These are phyloP conservation scores for Globisporangium sylvaticum DNA, from an alignment of 352 stramenopile genomes.

Conservation along the genomic window DNA sequence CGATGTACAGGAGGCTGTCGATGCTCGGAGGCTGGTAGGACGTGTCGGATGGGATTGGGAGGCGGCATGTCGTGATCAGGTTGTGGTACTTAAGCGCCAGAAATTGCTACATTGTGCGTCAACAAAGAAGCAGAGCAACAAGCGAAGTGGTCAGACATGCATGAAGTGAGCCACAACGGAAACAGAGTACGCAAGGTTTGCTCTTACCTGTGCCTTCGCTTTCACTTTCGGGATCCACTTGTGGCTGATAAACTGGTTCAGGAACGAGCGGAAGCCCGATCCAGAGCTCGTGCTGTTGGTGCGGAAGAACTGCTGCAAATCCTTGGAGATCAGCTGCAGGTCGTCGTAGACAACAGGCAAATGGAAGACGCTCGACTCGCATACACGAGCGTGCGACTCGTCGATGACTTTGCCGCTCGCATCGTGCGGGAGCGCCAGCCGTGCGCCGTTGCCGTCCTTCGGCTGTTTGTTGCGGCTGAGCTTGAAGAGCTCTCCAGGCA, in stretches of 20 bases:
- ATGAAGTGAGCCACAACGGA: not conserved
- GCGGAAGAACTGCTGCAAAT: slow-evolving; percentile 50
- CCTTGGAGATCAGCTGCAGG: slow-evolving; percentile 52
- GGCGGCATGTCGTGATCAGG: slow-evolving; percentile 33
- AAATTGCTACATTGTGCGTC: slow-evolving; percentile 31
- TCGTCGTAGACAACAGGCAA: slow-evolving; percentile 73
- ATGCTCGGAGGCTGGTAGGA: slow-evolving; percentile 74
- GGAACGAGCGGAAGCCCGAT: slow-evolving; percentile 43
- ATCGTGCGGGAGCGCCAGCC: slow-evolving; percentile 22
- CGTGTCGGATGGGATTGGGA: slow-evolving; percentile 65
- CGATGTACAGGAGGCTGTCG: slow-evolving; percentile 71
- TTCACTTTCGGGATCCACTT: slow-evolving; percentile 81
- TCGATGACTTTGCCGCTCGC: slow-evolving; percentile 20
- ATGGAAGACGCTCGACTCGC: slow-evolving; percentile 72
- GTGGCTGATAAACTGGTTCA: slow-evolving; percentile 61
- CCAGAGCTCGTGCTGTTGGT: slow-evolving; percentile 20
- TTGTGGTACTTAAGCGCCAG: slow-evolving; percentile 52
- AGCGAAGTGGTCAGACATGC: not conserved
- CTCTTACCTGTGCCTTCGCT: slow-evolving; percentile 40
- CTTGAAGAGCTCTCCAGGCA: slow-evolving; percentile 44
- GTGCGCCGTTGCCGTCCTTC: slow-evolving; percentile 23
- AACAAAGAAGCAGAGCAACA: not conserved
- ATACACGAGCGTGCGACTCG: slow-evolving; percentile 38
- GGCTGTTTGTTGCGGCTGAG: slow-evolving; percentile 55
- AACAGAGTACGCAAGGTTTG: not conserved